A percentile compares a stretch with the other conserved stretches of the same genome.
Conservation (phyloP, 805 yeast species). For the Millerozyma acaciae region DNA sequence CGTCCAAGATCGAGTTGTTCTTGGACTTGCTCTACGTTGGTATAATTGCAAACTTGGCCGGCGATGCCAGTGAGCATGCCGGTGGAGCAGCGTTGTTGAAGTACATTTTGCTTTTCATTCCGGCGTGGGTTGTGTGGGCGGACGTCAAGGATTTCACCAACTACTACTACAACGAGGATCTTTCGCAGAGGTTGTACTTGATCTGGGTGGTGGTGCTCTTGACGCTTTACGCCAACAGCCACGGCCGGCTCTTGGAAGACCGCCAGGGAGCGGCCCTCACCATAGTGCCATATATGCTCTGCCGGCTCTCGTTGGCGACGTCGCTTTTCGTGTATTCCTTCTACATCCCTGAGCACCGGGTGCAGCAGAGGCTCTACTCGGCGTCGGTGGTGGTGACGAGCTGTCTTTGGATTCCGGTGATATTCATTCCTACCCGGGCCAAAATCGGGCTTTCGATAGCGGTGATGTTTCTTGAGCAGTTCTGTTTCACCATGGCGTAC, state of each 20-base stretch:
- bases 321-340: slow-evolving; percentile 38
- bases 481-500: slow-evolving; percentile 31
- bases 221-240: slow-evolving; percentile 50
- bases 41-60: slow-evolving; percentile 56
- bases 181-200: slow-evolving; percentile 49
- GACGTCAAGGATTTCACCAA: slow-evolving; percentile 62
- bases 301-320: slow-evolving; percentile 38
- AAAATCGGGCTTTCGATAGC: slow-evolving; percentile 45
- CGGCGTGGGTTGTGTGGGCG: slow-evolving; percentile 64
- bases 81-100: slow-evolving; percentile 43
- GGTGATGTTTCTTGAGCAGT: slow-evolving; percentile 40
- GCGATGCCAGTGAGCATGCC: slow-evolving; percentile 48
- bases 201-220: slow-evolving; percentile 51
- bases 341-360: slow-evolving; percentile 47
- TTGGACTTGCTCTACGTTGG: slow-evolving; percentile 64
- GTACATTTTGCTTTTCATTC: slow-evolving; percentile 50
- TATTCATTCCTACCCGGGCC: slow-evolving; percentile 43
- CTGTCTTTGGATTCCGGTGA: slow-evolving; percentile 49
- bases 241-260: slow-evolving; percentile 33
- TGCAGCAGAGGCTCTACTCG: slow-evolving; percentile 44
- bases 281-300: slow-evolving; percentile 46
- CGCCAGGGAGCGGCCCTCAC: slow-evolving; percentile 38
- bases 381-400: slow-evolving; percentile 28
- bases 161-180: slow-evolving; percentile 58
- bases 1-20: slow-evolving; percentile 53